Base-by-base conservation (phyloP, 2,329 filamentous ascomycete species). In the Biscogniauxia marginata region DNA sequence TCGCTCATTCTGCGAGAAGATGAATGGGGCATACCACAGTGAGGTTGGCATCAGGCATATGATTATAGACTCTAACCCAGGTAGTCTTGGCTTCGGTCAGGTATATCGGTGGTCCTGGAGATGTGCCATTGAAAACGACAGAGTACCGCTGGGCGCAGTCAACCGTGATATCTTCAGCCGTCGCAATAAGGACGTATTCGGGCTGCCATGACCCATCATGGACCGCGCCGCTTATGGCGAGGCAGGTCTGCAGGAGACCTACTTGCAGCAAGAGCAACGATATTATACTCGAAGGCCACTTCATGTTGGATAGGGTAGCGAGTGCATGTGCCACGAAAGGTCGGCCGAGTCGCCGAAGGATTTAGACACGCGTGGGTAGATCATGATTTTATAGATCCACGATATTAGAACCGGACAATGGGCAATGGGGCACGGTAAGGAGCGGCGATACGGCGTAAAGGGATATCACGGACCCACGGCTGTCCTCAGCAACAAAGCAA, bases 31-130 rank as follows among this genome's bases (percentile, higher is more conserved):
- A 54, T 73, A 83, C 80, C 63, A 84, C 78, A 2, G 82, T 85
- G 18, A 80, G 66, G 60, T 86, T 85, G 9, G 75, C 64, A 43
- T 78, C 68, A 1, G 69, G 56, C 69, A 84, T 79, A 52, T 83
- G 74, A 62, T 85, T 85, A 65, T 83, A 84, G 2, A 85, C 83
- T 44, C 83, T 74, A 49, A 86, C 74, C 83, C 83, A 85, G 44
- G 74, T 79, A 16, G 76, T 79, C 52, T 74, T 69, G 3, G 77
- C 80, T 44, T 80, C 75, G 47, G 71, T 68, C 8, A 85, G 68
- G 50, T 75, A 73, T 6, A 84, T 54, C 8, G 73, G 60, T 3
- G 83, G 82, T 3, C 79, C 83, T 3, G 82, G 79, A 43, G 74
- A 74, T 1, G 79, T 79, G 50, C 80, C 79, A 67, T 85, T 84